Evolutionary conservation across 805 yeast genomes (phyloP).

Genomic region (Tetrapisispora fleetii): DNA sequence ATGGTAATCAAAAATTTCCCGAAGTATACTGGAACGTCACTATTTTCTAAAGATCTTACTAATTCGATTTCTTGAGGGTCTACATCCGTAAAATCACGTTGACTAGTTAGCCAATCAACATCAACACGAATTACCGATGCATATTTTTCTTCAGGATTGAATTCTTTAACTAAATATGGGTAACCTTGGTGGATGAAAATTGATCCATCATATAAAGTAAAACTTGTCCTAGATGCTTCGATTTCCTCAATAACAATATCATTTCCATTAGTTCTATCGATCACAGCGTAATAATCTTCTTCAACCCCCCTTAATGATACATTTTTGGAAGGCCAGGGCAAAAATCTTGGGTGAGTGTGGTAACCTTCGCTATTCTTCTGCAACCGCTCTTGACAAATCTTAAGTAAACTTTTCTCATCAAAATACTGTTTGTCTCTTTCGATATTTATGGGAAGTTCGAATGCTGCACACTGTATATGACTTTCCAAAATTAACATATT

Average conservation of each 20-base stretch:
- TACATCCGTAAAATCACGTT: constrained; percentile 86
- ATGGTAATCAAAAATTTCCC: constrained; percentile 69
- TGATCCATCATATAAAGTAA: constrained; percentile 87
- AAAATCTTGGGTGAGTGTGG: constrained; percentile 45
- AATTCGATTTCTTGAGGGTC: constrained; percentile 72
- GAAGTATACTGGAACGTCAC: constrained; percentile 55
- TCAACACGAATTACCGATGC: constrained; percentile 83
- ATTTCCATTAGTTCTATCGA: constrained; percentile 72
- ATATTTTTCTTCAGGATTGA: constrained; percentile 64
- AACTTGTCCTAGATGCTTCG: constrained; percentile 80
- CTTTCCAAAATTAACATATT: constrained; percentile 58
- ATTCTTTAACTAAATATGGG: constrained; percentile 77
- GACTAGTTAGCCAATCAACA: constrained; percentile 90
- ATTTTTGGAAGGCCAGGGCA: constrained; percentile 73
- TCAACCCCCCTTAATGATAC: constrained; percentile 80
- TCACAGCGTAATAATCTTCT: constrained; percentile 76
- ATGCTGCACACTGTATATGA: constrained; percentile 92
- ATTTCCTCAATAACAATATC: constrained; percentile 78
- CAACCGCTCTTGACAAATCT: constrained; percentile 33
- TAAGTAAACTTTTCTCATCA: constrained; percentile 21
- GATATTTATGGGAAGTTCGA: constrained; percentile 58
- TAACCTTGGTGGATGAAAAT: constrained; percentile 90
- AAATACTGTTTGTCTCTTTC: constrained; percentile 51
- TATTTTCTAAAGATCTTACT: constrained; percentile 42
- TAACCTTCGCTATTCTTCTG: constrained; percentile 38